Base-by-base conservation (phyloP, 169 alveolate genomes). In the Pseudocohnilembus persalinus region DNA sequence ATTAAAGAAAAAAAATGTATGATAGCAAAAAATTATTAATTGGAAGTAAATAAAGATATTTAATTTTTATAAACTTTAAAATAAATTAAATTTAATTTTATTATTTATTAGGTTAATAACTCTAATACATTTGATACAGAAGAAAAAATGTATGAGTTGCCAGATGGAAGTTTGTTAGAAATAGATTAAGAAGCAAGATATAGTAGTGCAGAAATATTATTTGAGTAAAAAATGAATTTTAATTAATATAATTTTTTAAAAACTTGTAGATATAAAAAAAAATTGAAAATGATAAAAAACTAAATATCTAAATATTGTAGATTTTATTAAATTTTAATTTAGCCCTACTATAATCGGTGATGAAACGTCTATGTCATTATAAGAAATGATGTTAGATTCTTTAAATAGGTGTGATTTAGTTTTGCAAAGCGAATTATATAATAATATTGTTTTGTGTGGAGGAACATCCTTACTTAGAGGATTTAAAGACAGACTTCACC, bases 91-190 rank as follows among this genome's bases (percentile, higher is more conserved):
- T 49, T 49, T 11, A 49, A 49, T 49, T 49, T 11, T 49, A 49
- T 11, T 11, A 49, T 49, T 11, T 11, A 49, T 49, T 20, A 77
- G 82, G 82, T 77, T 0, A 33, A 77, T 32, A 72, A 33, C 49
- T 31, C 32, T 26, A 84, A 80, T 29, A 64, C 35, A 76, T 75
- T 86, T 28, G 75, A 82, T 29, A 73, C 73, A 27, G 90, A 86
- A 74, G 90, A 86, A 74, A 87, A 33, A 74, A 73, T 85, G 31
- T 86, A 83, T 83, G 90, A 73, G 80, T 83, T 91, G 63, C 93
- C 95, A 29, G 95, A 91, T 91, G 87, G 82, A 34, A 85, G 74
- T 76, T 78, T 83, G 0, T 74, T 91, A n/a, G 83, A 86, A 27
- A 86, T 86, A 28, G 74, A 78, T 31, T 77, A 83, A 28, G 0